phyloP scores from a whole-genome alignment of 208 protist genomes.

The Blastocrithidia nonstop region DNA sequence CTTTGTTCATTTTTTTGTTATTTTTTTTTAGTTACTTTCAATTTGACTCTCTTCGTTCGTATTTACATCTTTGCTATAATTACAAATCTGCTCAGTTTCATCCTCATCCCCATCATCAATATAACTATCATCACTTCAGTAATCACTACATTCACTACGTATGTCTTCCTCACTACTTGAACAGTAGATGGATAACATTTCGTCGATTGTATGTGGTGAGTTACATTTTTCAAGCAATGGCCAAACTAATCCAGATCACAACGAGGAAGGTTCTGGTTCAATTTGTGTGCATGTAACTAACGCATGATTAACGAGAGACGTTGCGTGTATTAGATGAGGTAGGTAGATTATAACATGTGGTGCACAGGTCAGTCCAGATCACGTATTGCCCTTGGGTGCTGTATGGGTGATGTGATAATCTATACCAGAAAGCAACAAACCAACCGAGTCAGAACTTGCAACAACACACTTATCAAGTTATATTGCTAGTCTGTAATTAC shows the following conservation, averaged over 20 bases:
- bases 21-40: no score
- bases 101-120: no score
- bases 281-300: no score
- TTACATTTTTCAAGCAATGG: constrained; percentile 8
- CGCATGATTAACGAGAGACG: no score
- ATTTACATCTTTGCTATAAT: no score
- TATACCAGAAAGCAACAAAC: constrained; percentile 24
- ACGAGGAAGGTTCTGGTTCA: no score
- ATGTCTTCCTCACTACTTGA: neutral
- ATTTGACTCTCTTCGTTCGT: no score
- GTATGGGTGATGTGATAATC: constrained; percentile 29
- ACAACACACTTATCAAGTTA: constrained; percentile 30
- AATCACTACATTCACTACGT: neutral
- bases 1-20: neutral
- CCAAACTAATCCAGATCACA: constrained; percentile 30
- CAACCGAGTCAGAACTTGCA: constrained; percentile 20
- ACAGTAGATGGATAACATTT: neutral
- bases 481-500: neutral
- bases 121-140: neutral
- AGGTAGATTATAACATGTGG: no score
- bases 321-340: no score
- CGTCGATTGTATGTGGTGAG: neutral
- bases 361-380: no score
- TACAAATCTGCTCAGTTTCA: neutral
- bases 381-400: no score